Evolutionary conservation across 2,329 filamentous ascomycete genomes (phyloP).

Genomic region (Diaporthe vaccinii): DNA sequence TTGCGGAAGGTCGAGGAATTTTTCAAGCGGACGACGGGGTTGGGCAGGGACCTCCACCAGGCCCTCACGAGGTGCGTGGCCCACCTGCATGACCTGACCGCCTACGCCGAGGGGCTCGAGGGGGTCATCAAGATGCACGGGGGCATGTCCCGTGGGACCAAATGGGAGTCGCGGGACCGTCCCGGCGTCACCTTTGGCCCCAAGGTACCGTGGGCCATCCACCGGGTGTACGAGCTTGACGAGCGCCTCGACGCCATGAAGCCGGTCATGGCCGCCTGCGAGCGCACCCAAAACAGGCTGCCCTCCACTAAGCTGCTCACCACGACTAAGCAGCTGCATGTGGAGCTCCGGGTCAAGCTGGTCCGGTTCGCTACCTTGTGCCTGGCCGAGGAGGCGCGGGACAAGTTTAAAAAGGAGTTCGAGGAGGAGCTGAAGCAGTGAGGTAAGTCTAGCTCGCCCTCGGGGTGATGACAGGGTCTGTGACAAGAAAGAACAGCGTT

Average conservation of each 20-base stretch:
- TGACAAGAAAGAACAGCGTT: neutral
- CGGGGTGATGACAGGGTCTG: neutral
- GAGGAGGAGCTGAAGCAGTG: neutral
- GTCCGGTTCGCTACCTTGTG: neutral
- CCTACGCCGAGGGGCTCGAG: neutral
- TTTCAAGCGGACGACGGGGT: neutral
- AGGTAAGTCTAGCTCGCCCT: neutral
- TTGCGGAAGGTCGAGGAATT: neutral
- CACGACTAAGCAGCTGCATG: neutral
- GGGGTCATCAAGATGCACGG: neutral
- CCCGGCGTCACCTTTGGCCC: neutral
- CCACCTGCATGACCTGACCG: neutral
- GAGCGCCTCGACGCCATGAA: neutral
- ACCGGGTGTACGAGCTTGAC: neutral
- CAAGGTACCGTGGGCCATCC: neutral
- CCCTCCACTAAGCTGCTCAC: neutral
- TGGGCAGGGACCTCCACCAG: neutral
- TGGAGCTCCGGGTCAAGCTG: neutral
- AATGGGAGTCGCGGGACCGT: neutral
- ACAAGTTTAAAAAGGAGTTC: neutral
- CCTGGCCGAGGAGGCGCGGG: neutral
- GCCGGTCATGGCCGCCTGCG: neutral
- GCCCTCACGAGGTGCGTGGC: neutral
- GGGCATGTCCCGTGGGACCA: neutral
- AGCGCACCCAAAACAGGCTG: neutral